Evolutionary conservation across 768 basidiomycete species (phyloP).

Genomic region (Harrya chromipes): DNA sequence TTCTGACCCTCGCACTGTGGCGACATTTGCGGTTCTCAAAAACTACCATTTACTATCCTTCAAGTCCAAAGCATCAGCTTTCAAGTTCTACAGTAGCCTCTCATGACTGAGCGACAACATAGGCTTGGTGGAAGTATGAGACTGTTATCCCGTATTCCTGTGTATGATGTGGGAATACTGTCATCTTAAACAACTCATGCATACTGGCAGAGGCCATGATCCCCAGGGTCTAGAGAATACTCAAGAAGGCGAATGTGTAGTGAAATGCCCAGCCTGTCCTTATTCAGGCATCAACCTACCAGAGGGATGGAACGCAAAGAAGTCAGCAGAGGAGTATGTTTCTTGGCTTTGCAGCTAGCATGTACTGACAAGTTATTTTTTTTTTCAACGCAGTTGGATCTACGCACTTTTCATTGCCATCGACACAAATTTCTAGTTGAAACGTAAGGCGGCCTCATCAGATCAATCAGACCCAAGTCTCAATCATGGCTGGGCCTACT

Average conservation of each 20-base stretch:
- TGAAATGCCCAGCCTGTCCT: too few species aligned
- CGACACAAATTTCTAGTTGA: conserved; percentile 31
- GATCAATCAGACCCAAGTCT: conserved; percentile 19
- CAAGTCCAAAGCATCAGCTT: not conserved
- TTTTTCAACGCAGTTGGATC: conserved; percentile 4
- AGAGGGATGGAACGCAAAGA: not conserved
- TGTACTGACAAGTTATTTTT: not conserved
- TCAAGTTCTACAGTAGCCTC: not conserved
- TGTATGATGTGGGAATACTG: not conserved
- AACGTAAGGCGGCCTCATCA: conserved; percentile 13
- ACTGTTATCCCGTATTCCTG: not conserved
- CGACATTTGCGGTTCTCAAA: not conserved
- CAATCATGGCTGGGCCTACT: conserved; percentile 20
- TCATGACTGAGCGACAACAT: not conserved
- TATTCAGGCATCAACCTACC: conserved; percentile 4
- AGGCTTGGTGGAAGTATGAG: not conserved
- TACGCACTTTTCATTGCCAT: conserved; percentile 26
- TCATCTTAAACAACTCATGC: conserved; percentile 4
- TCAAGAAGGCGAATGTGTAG: not conserved
- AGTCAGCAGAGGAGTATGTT: not conserved
- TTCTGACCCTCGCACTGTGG: not conserved
- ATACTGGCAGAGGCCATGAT: not conserved
- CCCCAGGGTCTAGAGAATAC: not conserved
- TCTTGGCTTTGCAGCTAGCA: not conserved
- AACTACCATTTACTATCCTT: not conserved